Percentiles rank a stretch among this genome's conserved stretches.
These are phyloP conservation scores for Ophiorrhiza pumila DNA, from an alignment of 257 asterid genomes.

Conservation along the genomic window DNA sequence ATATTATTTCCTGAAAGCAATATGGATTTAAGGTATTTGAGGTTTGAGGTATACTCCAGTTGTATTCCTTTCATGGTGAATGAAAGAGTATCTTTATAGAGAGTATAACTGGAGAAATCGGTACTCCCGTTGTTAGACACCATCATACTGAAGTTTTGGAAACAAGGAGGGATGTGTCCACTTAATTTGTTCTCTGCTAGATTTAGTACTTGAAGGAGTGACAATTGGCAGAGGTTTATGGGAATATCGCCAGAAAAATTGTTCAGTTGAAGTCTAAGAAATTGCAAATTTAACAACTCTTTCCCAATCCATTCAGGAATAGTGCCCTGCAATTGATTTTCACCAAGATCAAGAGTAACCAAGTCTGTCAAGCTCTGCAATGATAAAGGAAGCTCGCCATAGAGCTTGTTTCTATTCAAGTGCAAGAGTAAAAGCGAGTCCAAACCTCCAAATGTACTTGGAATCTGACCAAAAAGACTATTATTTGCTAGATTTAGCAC, in stretches of 20 bases:
- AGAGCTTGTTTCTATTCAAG: conserved; percentile 23
- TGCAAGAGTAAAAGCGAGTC: conserved; percentile 12
- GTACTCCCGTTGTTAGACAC: neutral
- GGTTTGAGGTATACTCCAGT: neutral
- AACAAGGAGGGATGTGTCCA: conserved; percentile 26
- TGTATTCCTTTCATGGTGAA: conserved; percentile 7
- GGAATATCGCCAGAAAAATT: conserved; percentile 24
- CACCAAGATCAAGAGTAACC: neutral
- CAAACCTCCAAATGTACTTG: conserved; percentile 22
- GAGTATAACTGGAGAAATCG: neutral
- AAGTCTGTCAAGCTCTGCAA: neutral
- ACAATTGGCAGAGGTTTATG: conserved; percentile 20
- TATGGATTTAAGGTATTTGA: neutral
- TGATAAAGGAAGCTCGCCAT: neutral
- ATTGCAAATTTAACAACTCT: conserved; percentile 8
- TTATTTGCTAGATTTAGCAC: conserved; percentile 16
- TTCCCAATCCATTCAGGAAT: conserved; percentile 27
- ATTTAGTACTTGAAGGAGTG: conserved; percentile 19
- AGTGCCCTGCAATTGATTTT: neutral
- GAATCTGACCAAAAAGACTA: conserved; percentile 23
- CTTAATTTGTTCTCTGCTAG: conserved; percentile 22
- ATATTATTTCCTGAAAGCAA: conserved; percentile 12
- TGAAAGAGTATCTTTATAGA: conserved; percentile 2
- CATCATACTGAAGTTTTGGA: conserved; percentile 12
- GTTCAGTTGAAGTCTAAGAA: conserved; percentile 25